These are phyloP conservation scores for Coniella vitis DNA, from an alignment of 2,329 filamentous ascomycete species.

Conservation along the genomic window DNA sequence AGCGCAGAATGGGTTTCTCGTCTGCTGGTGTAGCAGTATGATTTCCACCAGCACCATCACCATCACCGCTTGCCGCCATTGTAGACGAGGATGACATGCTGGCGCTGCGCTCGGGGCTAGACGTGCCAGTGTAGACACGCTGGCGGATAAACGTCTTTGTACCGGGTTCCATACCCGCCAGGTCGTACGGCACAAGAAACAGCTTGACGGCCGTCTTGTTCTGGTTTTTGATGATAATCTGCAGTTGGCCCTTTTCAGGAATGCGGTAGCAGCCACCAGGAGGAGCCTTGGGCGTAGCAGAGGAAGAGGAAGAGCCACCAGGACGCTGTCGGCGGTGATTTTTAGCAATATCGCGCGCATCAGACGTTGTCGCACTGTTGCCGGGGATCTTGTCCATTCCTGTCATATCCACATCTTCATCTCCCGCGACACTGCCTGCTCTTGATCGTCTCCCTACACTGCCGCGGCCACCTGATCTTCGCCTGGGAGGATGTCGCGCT, in stretches of 20 bases:
- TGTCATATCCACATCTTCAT: constrained; percentile 21
- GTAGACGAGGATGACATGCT: background rate
- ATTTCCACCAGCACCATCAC: background rate
- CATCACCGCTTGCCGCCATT: background rate
- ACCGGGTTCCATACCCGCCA: constrained; percentile 84
- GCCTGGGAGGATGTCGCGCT: constrained; percentile 22
- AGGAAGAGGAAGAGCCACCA: constrained; percentile 17
- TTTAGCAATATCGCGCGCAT: constrained; percentile 17
- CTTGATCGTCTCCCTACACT: background rate
- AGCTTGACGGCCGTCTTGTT: constrained; percentile 98
- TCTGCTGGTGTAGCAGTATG: constrained; percentile 1
- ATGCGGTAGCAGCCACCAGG: constrained; percentile 90
- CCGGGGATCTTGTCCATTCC: constrained; percentile 9
- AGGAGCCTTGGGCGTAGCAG: constrained; percentile 50
- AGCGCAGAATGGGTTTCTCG: constrained; percentile 70
- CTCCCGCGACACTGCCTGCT: constrained; percentile 29
- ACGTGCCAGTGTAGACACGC: constrained; percentile 73
- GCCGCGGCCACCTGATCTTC: constrained; percentile 30
- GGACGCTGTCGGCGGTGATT: constrained; percentile 43
- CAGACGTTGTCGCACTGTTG: background rate
- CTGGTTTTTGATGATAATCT: constrained; percentile 96
- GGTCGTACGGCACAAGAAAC: constrained; percentile 87
- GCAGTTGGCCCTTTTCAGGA: constrained; percentile 85
- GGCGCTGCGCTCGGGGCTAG: constrained; percentile 57
- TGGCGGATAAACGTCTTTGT: constrained; percentile 96